Base-by-base conservation (phyloP, 2,329 filamentous ascomycete species). In the Phialophora macrospora region DNA sequence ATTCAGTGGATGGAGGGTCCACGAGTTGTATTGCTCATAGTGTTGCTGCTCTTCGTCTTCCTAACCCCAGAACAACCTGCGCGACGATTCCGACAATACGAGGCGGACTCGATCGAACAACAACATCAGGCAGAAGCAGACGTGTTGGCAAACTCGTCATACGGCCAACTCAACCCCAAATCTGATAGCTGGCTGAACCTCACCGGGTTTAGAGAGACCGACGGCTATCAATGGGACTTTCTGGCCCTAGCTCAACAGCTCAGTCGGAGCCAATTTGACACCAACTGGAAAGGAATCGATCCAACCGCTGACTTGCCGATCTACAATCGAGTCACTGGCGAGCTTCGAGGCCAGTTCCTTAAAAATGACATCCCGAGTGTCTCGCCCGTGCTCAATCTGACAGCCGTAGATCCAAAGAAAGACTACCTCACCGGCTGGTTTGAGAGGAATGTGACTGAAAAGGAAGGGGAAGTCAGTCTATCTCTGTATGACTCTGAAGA, bases 241-340 rank as follows among this genome's bases (percentile, higher is more conserved):
- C 80, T 97, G 24, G 55, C 67, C 26, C 66, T 52, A 8, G 69
- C 58, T 34, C 72, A 63, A 28, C 49, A 66, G 9, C 49, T 68
- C 41, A 70, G 62, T 55, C 59, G 84, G 75, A 88, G 84, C 69
- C 81, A 79, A 60, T 82, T 85, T 72, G 84, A 83, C 4, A 79
- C 81, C 51, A 78, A 80, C 12, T 76, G 78, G 48, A 75, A 81
- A 28, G 78, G 78, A 2, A 77, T 79, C 2, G 75, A 81, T 41
- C 79, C 80, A 14, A 73, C 58, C 77, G 81, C 63, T 20, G 58
- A 49, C 6, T 78, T 90, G 61, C 82, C 85, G 0, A 80, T 89
- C n/a, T 96, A 93, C 83, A 85, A 85, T 74, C 94, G 96, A 74
- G 85, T 90, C 5, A 93, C 91, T 1, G 91, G 92, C 4, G 88